phyloP scores from a whole-genome alignment of 2,329 filamentous ascomycete genomes.

The Cladophialophora yegresii region DNA sequence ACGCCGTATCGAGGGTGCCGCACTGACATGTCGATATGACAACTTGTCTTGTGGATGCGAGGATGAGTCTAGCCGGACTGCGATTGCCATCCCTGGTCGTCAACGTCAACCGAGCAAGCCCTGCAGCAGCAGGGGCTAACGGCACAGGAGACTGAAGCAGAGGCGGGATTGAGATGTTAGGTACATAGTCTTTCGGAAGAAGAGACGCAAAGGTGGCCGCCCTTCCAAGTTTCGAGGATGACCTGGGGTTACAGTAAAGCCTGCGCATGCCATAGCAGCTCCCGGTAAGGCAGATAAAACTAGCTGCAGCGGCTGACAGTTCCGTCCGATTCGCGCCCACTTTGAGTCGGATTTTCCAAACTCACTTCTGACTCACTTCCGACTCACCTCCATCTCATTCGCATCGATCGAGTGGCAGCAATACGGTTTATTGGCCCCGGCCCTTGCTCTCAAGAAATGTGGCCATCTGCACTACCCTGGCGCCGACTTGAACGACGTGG shows the following conservation, averaged over 20 bases:
- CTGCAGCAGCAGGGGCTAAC: neutral
- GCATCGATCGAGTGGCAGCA: neutral
- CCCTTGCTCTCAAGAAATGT: neutral
- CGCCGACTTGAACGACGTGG: neutral
- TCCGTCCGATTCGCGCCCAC: conserved; percentile 3
- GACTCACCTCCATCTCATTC: neutral
- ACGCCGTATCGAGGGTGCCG: neutral
- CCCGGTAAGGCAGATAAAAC: neutral
- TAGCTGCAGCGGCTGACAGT: conserved; percentile 1
- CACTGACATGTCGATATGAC: neutral
- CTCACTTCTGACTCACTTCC: neutral
- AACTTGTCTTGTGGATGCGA: neutral
- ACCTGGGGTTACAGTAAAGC: neutral
- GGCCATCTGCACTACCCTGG: neutral
- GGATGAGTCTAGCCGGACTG: neutral
- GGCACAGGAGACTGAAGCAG: neutral
- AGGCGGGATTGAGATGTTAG: neutral
- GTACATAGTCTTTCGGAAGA: neutral
- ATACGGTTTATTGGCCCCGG: neutral
- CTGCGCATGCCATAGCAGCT: neutral
- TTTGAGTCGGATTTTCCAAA: neutral
- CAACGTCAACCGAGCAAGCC: neutral
- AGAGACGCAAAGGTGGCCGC: neutral
- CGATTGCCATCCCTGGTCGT: neutral
- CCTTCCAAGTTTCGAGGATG: neutral